Conservation (phyloP, 2,329 filamentous ascomycete genomes). For the Diplodia corticola region DNA sequence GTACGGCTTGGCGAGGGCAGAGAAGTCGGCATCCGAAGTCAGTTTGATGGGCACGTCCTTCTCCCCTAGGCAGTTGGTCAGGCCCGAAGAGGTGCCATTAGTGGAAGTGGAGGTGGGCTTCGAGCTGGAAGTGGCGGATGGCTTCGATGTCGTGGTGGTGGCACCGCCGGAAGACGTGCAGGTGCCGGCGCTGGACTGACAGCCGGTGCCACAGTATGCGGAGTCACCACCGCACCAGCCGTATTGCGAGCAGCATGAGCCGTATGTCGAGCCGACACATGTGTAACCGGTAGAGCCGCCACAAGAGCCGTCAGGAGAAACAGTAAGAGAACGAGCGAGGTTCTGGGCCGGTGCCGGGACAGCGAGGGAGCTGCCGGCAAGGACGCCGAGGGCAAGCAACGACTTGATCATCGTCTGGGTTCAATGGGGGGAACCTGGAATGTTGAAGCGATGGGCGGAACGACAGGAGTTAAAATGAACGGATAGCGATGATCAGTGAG, state of each 20-base stretch:
- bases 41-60: slow-evolving; percentile 36
- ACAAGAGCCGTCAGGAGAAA: slow-evolving; percentile 22
- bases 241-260: slow-evolving; percentile 22
- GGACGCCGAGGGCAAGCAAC: slow-evolving; percentile 9
- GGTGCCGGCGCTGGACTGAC: slow-evolving; percentile 18
- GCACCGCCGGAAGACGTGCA: not conserved
- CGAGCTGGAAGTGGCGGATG: slow-evolving; percentile 6
- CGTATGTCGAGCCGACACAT: slow-evolving; percentile 21
- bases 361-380: slow-evolving; percentile 5
- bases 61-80: slow-evolving; percentile 34
- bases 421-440: not conserved
- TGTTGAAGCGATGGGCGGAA: not conserved
- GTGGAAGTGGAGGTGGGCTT: slow-evolving; percentile 1
- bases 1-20: slow-evolving; percentile 37
- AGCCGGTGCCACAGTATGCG: slow-evolving; percentile 22
- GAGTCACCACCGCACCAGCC: slow-evolving; percentile 22
- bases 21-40: slow-evolving; percentile 15
- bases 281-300: slow-evolving; percentile 23
- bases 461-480: not conserved
- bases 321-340: slow-evolving; percentile 4
- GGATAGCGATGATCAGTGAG: not conserved
- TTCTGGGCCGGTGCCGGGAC: slow-evolving; percentile 9
- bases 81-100: slow-evolving; percentile 17
- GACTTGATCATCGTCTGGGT: slow-evolving; percentile 16
- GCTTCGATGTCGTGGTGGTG: not conserved